These are phyloP conservation scores for Rhizophagus clarus DNA, from an alignment of 192 early-diverging fungal species.

Conservation along the genomic window DNA sequence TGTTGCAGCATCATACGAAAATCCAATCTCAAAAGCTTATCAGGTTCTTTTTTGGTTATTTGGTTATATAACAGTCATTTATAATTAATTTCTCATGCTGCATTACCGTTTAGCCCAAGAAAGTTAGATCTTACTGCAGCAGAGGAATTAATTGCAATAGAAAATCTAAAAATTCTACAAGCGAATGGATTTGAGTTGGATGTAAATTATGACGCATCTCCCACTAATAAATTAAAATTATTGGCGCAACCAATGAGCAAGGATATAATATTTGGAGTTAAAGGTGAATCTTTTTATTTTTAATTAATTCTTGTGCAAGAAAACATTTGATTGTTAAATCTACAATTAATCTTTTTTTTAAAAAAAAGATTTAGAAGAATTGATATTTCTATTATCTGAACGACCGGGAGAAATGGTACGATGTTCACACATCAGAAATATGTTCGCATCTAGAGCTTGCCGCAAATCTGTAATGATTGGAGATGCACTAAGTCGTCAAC, in stretches of 20 bases:
- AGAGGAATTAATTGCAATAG: conserved; percentile 79
- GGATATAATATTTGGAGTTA: conserved; percentile 70
- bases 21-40: conserved; percentile 73
- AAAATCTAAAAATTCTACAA: conserved; percentile 68
- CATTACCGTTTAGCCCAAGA: conserved; percentile 55
- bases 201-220: conserved; percentile 56
- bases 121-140: conserved; percentile 70
- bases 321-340: too few relatives aligned
- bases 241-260: conserved; percentile 77
- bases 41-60: conserved; percentile 35
- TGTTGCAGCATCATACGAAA: conserved; percentile 61
- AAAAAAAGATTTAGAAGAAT: conserved; percentile 70
- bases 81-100: background rate
- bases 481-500: conserved; percentile 61
- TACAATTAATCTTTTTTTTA: too few relatives aligned
- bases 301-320: background rate
- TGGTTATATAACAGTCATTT: background rate
- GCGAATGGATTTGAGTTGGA: conserved; percentile 83
- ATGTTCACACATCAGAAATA: conserved; percentile 66
- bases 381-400: conserved; percentile 57
- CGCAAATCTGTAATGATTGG: conserved; percentile 93
- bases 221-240: conserved; percentile 67
- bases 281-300: conserved; percentile 42
- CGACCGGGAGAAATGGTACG: conserved; percentile 59
- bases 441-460: conserved; percentile 93